A percentile compares a stretch with the other conserved stretches of the same genome.
Evolutionary conservation across 345 rosid species (phyloP).

Genomic region (Lumnitzera littorea): DNA sequence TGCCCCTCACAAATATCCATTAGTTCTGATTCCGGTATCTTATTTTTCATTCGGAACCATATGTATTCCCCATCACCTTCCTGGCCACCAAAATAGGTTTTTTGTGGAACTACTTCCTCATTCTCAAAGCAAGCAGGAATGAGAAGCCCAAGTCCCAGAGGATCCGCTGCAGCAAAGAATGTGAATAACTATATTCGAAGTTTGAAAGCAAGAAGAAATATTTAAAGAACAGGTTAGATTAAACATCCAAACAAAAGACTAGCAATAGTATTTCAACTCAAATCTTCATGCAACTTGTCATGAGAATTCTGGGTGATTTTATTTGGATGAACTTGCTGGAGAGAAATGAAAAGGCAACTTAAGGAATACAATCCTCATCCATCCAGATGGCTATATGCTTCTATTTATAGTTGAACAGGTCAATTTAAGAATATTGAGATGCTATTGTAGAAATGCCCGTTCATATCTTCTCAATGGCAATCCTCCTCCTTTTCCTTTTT

Average conservation of each 20-base stretch:
- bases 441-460: no score
- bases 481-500: no score
- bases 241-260: background rate
- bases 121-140: slow-evolving; percentile 70
- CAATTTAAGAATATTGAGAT: no score
- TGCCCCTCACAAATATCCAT: slow-evolving; percentile 39
- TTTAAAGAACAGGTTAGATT: background rate
- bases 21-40: slow-evolving; percentile 51
- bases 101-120: slow-evolving; percentile 61
- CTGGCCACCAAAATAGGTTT: slow-evolving; percentile 79
- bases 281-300: no score
- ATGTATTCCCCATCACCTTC: slow-evolving; percentile 81
- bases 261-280: no score
- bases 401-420: no score
- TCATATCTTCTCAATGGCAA: no score
- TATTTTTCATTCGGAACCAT: slow-evolving; percentile 72
- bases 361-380: no score
- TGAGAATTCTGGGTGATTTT: no score
- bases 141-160: slow-evolving; percentile 74
- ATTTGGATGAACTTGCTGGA: no score
- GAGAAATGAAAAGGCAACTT: no score
- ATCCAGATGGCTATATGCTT: no score
- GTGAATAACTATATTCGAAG: slow-evolving; percentile 4
- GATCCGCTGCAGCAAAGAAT: slow-evolving; percentile 56
- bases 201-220: background rate